Percentiles rank a stretch among this genome's conserved stretches.
phyloP scores from a whole-genome alignment of 345 rosid genomes.

The Lenwebbia sp. region DNA sequence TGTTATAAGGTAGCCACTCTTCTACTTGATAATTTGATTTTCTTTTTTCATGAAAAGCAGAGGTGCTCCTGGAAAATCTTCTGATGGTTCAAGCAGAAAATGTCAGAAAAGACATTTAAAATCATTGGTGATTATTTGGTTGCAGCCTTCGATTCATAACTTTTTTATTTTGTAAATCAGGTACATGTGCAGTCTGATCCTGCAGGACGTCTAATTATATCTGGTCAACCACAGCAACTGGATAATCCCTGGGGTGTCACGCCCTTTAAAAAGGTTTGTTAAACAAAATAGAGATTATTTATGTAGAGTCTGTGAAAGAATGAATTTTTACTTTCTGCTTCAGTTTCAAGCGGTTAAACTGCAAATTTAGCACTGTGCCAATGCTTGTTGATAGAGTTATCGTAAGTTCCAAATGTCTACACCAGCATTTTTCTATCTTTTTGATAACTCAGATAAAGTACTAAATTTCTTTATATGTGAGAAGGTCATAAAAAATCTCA shows the following conservation, averaged over 20 bases:
- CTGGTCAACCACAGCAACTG: constrained; percentile 53
- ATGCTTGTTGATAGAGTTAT: background rate
- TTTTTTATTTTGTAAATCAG: constrained; percentile 13
- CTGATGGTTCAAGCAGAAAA: background rate
- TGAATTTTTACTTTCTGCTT: background rate
- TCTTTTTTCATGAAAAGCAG: background rate
- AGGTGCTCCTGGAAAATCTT: background rate
- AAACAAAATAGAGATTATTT: background rate
- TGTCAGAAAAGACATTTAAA: background rate
- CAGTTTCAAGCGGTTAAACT: background rate
- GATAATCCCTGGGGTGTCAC: constrained; percentile 74
- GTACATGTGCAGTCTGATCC: constrained; percentile 77
- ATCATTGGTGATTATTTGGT: background rate
- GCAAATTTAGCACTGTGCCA: background rate
- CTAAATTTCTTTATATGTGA: background rate
- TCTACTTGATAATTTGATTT: background rate
- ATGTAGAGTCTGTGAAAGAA: background rate
- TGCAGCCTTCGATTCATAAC: background rate
- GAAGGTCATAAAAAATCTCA: background rate
- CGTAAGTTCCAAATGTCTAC: background rate
- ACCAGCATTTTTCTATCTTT: background rate
- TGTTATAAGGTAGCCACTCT: background rate
- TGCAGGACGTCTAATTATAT: constrained; percentile 57
- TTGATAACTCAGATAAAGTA: background rate
- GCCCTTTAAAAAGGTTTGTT: constrained; percentile 55